Evolutionary conservation across 768 basidiomycete species (phyloP), one percentile per base, ranked within the genome.

Genomic region (Boletus tomentosulus): DNA sequence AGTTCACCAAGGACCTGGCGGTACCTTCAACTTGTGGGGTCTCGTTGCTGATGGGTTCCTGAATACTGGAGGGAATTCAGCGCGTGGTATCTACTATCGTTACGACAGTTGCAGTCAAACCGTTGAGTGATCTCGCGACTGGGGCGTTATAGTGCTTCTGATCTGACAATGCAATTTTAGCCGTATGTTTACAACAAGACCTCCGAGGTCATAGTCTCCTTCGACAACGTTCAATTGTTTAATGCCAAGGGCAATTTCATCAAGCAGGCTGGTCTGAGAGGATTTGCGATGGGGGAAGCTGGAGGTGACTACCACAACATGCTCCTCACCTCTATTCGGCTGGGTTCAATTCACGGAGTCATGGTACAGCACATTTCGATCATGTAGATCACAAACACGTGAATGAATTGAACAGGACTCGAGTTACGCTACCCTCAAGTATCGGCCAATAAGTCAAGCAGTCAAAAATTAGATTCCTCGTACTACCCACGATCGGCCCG

Each of bases 201-300:
- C 0, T 73, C 78, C 1, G 67, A 81, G 51, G 72, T 83, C 44
- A 78, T 83, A 73, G 72, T 89, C 25, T 79, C 85, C 1, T 90
- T 77, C 58, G 87, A 89, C 50, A 73, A 86, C 60, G 68, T 78
- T 1, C 58, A 68, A 37, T 84, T 86, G 2, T 86, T 83, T 58
- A 70, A 54, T 24, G 75, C 73, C 39, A 87, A 87, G 70, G 86
- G 86, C 8, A 61, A 65, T 6, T 88, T 76, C 63, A 82, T 88
- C 61, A 75, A 75, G 47, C 57, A 66, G 19, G 66, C 69, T 27
- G 78, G 78, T 5, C 67, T 88, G 25, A 73, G 71, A 46, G 86
- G 87, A 6, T 88, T 87, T 64, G 73, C 82, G 3, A 78, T 85
- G 69, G 87, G 85, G 85, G 84, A 88, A 65, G 78, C 83, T 39